These are phyloP conservation scores for Amphibolis antarctica DNA, from an alignment of 106 monocot genomes.

Conservation along the genomic window DNA sequence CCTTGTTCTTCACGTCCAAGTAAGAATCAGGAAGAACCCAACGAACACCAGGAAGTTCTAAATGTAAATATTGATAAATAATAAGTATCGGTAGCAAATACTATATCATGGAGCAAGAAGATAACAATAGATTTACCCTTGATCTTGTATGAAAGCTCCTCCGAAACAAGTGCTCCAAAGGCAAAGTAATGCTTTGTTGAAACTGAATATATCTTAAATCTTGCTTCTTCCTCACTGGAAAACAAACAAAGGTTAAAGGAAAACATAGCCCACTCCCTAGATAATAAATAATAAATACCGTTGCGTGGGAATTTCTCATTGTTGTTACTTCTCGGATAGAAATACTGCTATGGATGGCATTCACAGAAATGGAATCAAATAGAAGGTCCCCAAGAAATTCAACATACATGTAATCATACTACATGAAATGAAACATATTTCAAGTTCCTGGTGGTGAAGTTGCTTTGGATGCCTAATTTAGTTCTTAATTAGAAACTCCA, in stretches of 20 bases:
- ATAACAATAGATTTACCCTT: slow-evolving; percentile 35
- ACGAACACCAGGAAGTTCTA: slow-evolving; percentile 68
- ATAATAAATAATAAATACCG: no score
- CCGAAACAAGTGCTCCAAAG: slow-evolving; percentile 81
- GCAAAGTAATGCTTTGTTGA: slow-evolving; percentile 97
- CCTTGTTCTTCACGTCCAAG: slow-evolving; percentile 92
- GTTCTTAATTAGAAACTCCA: no score
- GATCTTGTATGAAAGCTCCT: slow-evolving; percentile 83
- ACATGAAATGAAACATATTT: no score
- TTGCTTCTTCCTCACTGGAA: slow-evolving; percentile 84
- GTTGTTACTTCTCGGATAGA: no score
- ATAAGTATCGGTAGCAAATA: neutral
- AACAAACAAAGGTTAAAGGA: neutral
- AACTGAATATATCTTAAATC: slow-evolving; percentile 82
- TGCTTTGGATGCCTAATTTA: no score
- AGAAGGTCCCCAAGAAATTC: no score
- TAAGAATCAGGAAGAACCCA: slow-evolving; percentile 99
- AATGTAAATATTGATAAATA: neutral
- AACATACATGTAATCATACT: no score
- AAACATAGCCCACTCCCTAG: no score
- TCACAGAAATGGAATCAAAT: no score
- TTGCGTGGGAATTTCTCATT: no score
- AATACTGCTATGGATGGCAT: no score
- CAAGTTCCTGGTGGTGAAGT: no score
- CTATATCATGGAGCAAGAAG: neutral